Conservation (phyloP, 2,329 filamentous ascomycete genomes). For the Talaromyces funiculosus region DNA sequence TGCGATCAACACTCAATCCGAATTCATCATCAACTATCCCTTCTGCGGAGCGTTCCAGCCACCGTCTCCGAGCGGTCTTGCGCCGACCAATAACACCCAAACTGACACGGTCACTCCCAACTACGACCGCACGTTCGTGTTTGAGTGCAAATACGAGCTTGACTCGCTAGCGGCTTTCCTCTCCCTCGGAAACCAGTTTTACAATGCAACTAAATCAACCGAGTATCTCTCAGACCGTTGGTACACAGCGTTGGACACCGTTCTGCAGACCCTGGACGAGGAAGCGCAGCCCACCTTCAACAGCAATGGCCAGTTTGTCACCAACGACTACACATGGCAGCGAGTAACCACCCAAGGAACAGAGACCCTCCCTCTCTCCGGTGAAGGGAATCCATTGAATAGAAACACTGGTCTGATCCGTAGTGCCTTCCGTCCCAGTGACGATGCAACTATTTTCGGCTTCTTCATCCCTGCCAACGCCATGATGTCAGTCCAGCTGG, state of each 20-base stretch:
- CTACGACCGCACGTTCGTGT: conserved; percentile 80
- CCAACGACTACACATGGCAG: conserved; percentile 83
- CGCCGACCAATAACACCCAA: conserved; percentile 69
- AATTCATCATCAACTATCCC: conserved; percentile 88
- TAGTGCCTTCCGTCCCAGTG: conserved; percentile 88
- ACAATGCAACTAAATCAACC: conserved; percentile 69
- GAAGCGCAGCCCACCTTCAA: conserved; percentile 81
- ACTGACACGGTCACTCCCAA: conserved; percentile 77
- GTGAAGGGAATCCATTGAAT: conserved; percentile 87
- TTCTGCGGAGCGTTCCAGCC: conserved; percentile 99
- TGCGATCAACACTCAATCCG: conserved; percentile 91
- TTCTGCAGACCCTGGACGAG: conserved; percentile 68
- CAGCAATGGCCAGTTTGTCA: conserved; percentile 57
- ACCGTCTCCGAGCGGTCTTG: conserved; percentile 72
- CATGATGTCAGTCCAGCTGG: conserved; percentile 87
- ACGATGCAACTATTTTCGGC: conserved; percentile 89
- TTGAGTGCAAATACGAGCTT: conserved; percentile 98
- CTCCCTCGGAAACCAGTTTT: conserved; percentile 76
- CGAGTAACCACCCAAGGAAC: conserved; percentile 75
- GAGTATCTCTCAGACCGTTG: conserved; percentile 75
- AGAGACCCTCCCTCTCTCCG: conserved; percentile 76
- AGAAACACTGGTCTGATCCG: conserved; percentile 77
- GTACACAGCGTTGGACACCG: conserved; percentile 67
- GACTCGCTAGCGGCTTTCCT: conserved; percentile 93
- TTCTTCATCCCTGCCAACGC: conserved; percentile 96